Percentiles rank a stretch among this genome's conserved stretches.
Evolutionary conservation across 176 grass and related monocot species (phyloP).

Genomic region (Stipa capillata): DNA sequence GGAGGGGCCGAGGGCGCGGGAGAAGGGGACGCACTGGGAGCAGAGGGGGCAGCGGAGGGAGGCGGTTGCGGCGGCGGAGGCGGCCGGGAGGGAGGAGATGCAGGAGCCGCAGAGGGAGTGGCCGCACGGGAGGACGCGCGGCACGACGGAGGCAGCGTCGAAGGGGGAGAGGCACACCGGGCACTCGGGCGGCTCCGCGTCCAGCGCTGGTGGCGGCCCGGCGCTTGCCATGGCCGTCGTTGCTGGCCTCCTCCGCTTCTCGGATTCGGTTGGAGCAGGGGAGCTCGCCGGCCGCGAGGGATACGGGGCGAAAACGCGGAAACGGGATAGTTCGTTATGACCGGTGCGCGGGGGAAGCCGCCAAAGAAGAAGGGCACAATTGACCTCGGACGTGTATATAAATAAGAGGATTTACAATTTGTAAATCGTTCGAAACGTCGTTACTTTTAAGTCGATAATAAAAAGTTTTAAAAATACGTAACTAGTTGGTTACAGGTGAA

Average conservation of each 20-base stretch:
- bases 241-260: no score
- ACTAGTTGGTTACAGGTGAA: no score
- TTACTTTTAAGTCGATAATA: no score
- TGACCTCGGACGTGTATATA: no score
- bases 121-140: conserved; percentile 78
- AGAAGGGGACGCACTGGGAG: conserved; percentile 70
- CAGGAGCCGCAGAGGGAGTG: conserved; percentile 73
- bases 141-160: conserved; percentile 33
- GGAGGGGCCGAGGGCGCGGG: conserved; percentile 46
- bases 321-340: background rate
- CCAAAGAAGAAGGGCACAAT: no score
- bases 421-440: no score
- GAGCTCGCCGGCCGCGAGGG: background rate
- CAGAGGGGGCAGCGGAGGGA: conserved; percentile 84
- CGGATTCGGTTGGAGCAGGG: background rate
- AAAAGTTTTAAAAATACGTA: no score
- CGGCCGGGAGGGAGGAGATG: conserved; percentile 61
- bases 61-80: conserved; percentile 17
- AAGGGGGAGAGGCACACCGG: conserved; percentile 77
- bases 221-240: conserved; percentile 18
- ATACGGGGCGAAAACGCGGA: background rate
- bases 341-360: background rate
- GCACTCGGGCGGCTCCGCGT: conserved; percentile 61
- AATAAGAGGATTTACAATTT: no score
- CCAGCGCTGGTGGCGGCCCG: background rate